Conservation (phyloP, 2,329 filamentous ascomycete genomes). For the Sclerotinia borealis region DNA sequence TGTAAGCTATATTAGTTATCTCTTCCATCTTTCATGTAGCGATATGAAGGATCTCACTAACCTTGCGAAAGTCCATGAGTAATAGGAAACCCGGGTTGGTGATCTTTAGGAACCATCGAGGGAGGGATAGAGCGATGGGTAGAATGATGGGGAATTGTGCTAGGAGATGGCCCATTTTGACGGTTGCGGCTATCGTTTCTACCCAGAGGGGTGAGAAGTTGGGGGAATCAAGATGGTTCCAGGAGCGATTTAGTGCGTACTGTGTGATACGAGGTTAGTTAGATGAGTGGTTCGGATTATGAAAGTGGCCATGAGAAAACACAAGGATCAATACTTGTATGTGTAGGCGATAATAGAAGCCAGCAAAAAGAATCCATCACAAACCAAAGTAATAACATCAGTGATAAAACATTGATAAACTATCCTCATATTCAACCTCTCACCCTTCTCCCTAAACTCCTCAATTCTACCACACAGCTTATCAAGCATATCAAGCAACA, state of each 20-base stretch:
- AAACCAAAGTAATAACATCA: slow-evolving; percentile 28
- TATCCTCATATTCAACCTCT: slow-evolving; percentile 16
- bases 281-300: too few relatives aligned
- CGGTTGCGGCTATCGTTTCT: slow-evolving; percentile 15
- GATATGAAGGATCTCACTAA: too few relatives aligned
- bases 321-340: too few relatives aligned
- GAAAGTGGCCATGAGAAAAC: too few relatives aligned
- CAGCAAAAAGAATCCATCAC: background rate
- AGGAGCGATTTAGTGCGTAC: slow-evolving; percentile 27
- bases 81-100: background rate
- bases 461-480: slow-evolving; percentile 21
- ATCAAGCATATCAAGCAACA: slow-evolving; percentile 19
- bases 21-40: too few relatives aligned
- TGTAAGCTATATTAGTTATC: too few relatives aligned
- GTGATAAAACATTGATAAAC: slow-evolving; percentile 21
- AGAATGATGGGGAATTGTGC: background rate
- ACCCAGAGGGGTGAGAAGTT: slow-evolving; percentile 23
- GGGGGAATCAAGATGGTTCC: slow-evolving; percentile 21
- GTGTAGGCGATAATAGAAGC: too few relatives aligned
- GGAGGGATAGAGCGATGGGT: background rate
- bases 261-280: background rate
- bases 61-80: background rate
- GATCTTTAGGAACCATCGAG: background rate
- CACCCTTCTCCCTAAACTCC: slow-evolving; percentile 13
- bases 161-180: background rate